phyloP scores from a whole-genome alignment of 2,329 filamentous ascomycete species.

The Exophiala xenobiotica region DNA sequence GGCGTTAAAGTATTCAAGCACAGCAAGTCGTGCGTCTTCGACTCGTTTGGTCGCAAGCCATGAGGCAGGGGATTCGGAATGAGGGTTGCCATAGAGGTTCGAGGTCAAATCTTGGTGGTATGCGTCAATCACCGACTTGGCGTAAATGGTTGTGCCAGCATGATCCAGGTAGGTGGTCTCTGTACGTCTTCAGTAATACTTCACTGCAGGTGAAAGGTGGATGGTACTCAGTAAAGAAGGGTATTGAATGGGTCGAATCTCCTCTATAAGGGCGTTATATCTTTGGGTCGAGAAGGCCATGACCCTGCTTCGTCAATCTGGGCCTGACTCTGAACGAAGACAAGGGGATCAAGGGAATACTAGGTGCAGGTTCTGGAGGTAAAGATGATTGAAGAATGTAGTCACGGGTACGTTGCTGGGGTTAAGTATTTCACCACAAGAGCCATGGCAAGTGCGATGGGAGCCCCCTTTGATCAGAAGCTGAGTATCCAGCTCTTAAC shows the following conservation, averaged over 20 bases:
- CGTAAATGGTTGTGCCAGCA: conserved; percentile 78
- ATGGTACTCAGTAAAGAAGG: background rate
- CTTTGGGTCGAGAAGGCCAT: too few relatives aligned
- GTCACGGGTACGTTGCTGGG: too few relatives aligned
- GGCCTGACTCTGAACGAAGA: too few relatives aligned
- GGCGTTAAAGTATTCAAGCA: conserved; percentile 75
- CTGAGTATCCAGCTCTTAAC: too few relatives aligned
- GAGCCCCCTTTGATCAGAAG: too few relatives aligned
- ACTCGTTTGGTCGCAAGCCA: conserved; percentile 70
- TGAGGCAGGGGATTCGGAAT: conserved; percentile 79
- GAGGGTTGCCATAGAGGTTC: conserved; percentile 84
- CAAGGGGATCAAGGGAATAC: too few relatives aligned
- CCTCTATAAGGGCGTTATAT: too few relatives aligned
- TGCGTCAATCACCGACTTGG: conserved; percentile 74
- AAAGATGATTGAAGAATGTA: too few relatives aligned
- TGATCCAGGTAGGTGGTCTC: conserved; percentile 81
- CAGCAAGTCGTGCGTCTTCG: conserved; percentile 69
- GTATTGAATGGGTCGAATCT: background rate
- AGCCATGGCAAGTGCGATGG: too few relatives aligned
- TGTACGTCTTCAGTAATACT: conserved; percentile 46
- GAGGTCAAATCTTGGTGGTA: conserved; percentile 75
- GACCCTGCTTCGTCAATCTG: too few relatives aligned
- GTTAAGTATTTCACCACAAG: too few relatives aligned
- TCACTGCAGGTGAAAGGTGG: background rate
- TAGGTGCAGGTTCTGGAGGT: too few relatives aligned